Conservation (phyloP, 306 rosid species). For the Glycyrrhiza uralensis region DNA sequence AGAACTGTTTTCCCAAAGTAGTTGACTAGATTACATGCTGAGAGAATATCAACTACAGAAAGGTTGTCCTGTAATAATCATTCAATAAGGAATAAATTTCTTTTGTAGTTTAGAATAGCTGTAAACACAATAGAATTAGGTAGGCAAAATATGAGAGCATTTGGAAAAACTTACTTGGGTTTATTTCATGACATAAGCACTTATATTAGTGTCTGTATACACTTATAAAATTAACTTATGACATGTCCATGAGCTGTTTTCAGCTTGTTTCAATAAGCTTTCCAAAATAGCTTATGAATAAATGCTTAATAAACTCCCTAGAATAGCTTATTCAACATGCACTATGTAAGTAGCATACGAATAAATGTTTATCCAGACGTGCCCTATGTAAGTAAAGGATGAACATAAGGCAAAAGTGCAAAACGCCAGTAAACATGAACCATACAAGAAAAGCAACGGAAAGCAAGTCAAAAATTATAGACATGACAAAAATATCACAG, state of each 20-base stretch:
- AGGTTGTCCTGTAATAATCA: slow-evolving; percentile 87
- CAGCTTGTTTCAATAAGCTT: too few species aligned
- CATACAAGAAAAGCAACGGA: neutral
- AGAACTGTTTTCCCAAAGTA: slow-evolving; percentile 96
- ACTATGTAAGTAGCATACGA: too few species aligned
- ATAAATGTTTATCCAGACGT: too few species aligned
- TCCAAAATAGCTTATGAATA: too few species aligned
- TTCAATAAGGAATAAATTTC: slow-evolving; percentile 25
- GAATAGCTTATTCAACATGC: too few species aligned
- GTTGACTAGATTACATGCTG: slow-evolving; percentile 95
- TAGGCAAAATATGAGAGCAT: neutral
- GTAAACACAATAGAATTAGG: slow-evolving; percentile 10
- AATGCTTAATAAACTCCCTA: too few species aligned
- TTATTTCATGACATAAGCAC: too few species aligned
- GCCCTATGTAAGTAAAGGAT: neutral
- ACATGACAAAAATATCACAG: neutral
- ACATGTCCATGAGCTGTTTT: too few species aligned
- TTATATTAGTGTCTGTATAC: too few species aligned
- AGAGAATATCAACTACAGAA: slow-evolving; percentile 97
- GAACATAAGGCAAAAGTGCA: slow-evolving; percentile 1
- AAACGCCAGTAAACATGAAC: neutral
- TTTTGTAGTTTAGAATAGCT: slow-evolving; percentile 19
- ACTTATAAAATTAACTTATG: too few species aligned
- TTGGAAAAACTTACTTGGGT: too few species aligned
- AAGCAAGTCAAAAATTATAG: neutral